Evolutionary conservation across 2,329 filamentous ascomycete species (phyloP), one percentile per base, ranked within the genome.

Genomic region (Aspergillus persii): DNA sequence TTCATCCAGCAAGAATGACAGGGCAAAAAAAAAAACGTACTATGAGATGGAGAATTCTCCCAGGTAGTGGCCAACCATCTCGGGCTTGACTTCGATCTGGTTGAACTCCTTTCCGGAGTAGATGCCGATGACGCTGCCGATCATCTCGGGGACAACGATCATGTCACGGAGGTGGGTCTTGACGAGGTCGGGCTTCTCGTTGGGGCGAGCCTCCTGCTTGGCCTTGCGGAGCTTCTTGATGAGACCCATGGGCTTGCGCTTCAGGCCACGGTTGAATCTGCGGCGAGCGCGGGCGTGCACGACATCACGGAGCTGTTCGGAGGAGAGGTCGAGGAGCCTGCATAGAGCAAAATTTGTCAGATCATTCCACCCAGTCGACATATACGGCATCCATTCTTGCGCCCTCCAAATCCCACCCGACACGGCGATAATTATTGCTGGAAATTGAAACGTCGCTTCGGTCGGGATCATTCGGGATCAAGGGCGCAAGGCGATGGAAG

Each of bases 41-140:
- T 99, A 99, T 85, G 94, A 95, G 86, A 99, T 99, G 72, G 93
- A 97, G 88, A 99, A 99, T 85, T 99, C 95, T 77, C 86, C 95
- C 71, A 99, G 87, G 87, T 97, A 97, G 87, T 98, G 94, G 81
- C 95, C 95, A 82, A 99, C 95, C 95, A 99, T 99, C 88, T 99
- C 95, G 75, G 95, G 95, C 89, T 97, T 97, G 86, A 99, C 95
- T 84, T 99, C 95, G 75, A 99, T 93, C 88, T 97, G 94, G 90
- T 99, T 99, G 91, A 99, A 99, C 84, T 98, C 93, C 90, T 99
- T 99, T 80, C 95, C 95, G 71, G 92, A 96, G 91, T 99, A 99
- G 86, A 99, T 95, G 80, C 93, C 95, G 76, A 99, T 90, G 76
- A 99, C 94, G 82, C 86, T 91, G 76, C 95, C 95, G 79, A 99